Conservation (phyloP, 139 green algal genomes). For the Diplosphaera chodatii region DNA sequence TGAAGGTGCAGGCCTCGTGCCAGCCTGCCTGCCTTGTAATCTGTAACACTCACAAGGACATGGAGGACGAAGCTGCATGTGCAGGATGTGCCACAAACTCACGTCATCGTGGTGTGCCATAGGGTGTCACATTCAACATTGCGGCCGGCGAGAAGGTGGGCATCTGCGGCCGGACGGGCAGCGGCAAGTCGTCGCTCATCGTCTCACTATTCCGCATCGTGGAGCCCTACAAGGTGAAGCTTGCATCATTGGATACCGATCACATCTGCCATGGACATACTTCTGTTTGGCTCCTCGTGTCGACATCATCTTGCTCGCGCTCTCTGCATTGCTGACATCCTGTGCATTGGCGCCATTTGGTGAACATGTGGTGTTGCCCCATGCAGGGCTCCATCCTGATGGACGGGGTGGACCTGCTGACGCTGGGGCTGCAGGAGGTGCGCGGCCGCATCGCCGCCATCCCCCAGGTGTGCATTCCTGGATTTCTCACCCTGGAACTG, state of each 20-base stretch:
- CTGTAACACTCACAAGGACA: too few species aligned
- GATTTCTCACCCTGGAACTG: too few species aligned
- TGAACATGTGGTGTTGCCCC: too few species aligned
- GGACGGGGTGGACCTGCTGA: slow-evolving; percentile 75
- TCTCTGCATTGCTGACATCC: too few species aligned
- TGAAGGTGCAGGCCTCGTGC: slow-evolving; percentile 55
- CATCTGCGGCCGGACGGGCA: slow-evolving; percentile 82
- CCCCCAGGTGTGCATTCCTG: slow-evolving; percentile 48
- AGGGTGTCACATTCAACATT: slow-evolving; percentile 41
- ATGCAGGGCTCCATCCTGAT: slow-evolving; percentile 56
- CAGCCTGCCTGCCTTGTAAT: too few species aligned
- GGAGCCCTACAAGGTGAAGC: slow-evolving; percentile 53
- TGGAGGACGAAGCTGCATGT: too few species aligned
- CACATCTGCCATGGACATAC: too few species aligned
- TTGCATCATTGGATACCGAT: too few species aligned
- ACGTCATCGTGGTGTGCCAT: neutral
- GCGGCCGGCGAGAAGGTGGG: slow-evolving; percentile 57
- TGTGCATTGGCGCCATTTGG: too few species aligned
- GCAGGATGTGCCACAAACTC: too few species aligned
- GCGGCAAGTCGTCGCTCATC: slow-evolving; percentile 80
- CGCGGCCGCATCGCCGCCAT: slow-evolving; percentile 73
- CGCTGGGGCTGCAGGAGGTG: slow-evolving; percentile 69
- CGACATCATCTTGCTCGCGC: too few species aligned
- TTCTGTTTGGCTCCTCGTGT: too few species aligned
- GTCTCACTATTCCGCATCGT: slow-evolving; percentile 79